Conservation (phyloP, 345 rosid species). For the Corymbia maculata region DNA sequence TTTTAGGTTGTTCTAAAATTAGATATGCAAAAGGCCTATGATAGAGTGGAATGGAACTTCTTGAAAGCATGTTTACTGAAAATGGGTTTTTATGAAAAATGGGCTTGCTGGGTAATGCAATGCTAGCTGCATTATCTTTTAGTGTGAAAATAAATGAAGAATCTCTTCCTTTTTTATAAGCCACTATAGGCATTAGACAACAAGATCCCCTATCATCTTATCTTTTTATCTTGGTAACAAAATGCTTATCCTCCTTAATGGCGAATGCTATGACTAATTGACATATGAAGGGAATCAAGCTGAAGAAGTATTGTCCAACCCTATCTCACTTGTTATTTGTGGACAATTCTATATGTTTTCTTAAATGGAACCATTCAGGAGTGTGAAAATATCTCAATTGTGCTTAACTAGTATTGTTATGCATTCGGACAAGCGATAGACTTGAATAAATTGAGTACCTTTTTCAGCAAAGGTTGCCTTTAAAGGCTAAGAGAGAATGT, state of each 20-base stretch:
- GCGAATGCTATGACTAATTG: fast-evolving
- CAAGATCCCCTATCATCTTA: background rate
- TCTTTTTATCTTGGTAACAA: background rate
- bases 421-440: too few relatives aligned
- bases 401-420: background rate
- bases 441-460: too few relatives aligned
- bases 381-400: background rate
- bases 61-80: background rate
- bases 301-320: background rate
- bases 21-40: background rate
- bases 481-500: background rate
- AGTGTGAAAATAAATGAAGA: background rate
- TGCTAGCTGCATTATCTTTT: background rate
- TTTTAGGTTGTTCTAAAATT: background rate
- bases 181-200: background rate
- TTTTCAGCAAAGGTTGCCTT: background rate
- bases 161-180: background rate
- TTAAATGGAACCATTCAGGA: background rate
- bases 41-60: background rate
- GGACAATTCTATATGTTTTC: background rate
- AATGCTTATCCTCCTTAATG: background rate
- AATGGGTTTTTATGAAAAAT: too few relatives aligned
- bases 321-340: background rate
- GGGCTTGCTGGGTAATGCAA: background rate
- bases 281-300: background rate